Percentiles rank a stretch among this genome's conserved stretches.
Conservation (phyloP, 495 filamentous ascomycete species). For the Diplogelasinospora grovesii region DNA sequence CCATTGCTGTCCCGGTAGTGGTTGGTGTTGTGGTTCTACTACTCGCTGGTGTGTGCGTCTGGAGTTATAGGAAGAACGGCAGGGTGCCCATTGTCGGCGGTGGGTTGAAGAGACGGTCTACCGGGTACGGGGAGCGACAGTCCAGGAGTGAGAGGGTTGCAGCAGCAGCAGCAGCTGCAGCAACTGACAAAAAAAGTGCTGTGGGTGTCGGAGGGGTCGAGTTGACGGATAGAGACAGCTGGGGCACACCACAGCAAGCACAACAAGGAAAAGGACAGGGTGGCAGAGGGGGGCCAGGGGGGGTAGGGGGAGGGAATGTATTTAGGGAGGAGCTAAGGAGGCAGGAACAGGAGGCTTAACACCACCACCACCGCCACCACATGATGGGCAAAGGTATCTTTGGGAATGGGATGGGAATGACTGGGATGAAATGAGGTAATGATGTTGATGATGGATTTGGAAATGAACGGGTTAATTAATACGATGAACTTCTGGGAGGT, state of each 20-base stretch:
- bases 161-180: neutral
- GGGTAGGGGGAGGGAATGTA: slow-evolving; percentile 19
- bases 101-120: slow-evolving; percentile 2
- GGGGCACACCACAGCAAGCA: too few species aligned
- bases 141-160: slow-evolving; percentile 14
- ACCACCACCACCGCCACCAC: too few species aligned
- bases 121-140: slow-evolving; percentile 24
- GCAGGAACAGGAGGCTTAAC: slow-evolving; percentile 22
- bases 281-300: too few species aligned
- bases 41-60: slow-evolving; percentile 11
- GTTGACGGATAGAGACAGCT: slow-evolving; percentile 28
- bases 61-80: slow-evolving; percentile 12
- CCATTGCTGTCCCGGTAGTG: slow-evolving; percentile 20
- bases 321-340: slow-evolving; percentile 30
- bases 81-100: slow-evolving; percentile 11
- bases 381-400: too few species aligned
- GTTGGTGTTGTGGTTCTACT: slow-evolving; percentile 10
- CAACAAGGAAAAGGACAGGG: too few species aligned
- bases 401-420: too few species aligned
- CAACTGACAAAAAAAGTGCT: slow-evolving; percentile 11
- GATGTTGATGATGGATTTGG: too few species aligned
- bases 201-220: slow-evolving; percentile 16
- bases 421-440: too few species aligned
- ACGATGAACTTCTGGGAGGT: too few species aligned
- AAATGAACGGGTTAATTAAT: too few species aligned